Evolutionary conservation across 2,329 filamentous ascomycete species (phyloP).

Genomic region (Pyricularia sp.): DNA sequence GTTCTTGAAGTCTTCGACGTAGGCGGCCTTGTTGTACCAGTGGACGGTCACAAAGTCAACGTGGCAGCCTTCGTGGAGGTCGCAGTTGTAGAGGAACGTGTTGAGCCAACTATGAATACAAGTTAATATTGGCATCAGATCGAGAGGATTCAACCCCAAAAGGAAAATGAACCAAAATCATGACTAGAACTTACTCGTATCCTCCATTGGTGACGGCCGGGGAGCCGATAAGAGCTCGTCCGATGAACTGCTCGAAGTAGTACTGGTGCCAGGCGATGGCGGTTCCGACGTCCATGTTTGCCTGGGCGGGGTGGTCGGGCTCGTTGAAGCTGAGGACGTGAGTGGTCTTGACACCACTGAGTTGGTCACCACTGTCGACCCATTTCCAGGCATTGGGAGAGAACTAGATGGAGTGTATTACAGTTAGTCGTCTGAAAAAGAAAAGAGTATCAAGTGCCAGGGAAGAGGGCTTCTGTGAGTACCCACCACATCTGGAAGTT

Average conservation of each 20-base stretch:
- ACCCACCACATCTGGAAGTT: background rate
- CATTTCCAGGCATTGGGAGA: constrained; percentile 10
- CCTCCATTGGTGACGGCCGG: constrained; percentile 38
- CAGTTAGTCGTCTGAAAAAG: background rate
- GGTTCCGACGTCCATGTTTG: constrained; percentile 17
- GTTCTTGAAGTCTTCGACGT: constrained; percentile 29
- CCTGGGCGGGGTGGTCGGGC: constrained; percentile 13
- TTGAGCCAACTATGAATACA: background rate
- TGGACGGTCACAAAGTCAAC: constrained; percentile 36
- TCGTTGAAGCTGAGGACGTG: constrained; percentile 17
- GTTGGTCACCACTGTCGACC: constrained; percentile 8
- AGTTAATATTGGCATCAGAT: background rate
- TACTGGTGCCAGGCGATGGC: constrained; percentile 28
- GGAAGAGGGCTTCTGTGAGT: background rate
- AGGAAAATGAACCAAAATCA: background rate
- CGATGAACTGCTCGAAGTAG: constrained; percentile 34
- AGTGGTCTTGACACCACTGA: constrained; percentile 9
- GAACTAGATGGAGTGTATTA: background rate
- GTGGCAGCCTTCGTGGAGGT: constrained; percentile 19
- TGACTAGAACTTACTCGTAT: constrained; percentile 26
- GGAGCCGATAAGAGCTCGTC: constrained; percentile 31
- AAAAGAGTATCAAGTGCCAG: background rate
- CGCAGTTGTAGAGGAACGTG: background rate
- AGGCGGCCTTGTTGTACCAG: constrained; percentile 31
- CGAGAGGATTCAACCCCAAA: background rate